Evolutionary conservation across 1,284 basidiomycete species (phyloP).

Genomic region (Agroathelia rolfsii): DNA sequence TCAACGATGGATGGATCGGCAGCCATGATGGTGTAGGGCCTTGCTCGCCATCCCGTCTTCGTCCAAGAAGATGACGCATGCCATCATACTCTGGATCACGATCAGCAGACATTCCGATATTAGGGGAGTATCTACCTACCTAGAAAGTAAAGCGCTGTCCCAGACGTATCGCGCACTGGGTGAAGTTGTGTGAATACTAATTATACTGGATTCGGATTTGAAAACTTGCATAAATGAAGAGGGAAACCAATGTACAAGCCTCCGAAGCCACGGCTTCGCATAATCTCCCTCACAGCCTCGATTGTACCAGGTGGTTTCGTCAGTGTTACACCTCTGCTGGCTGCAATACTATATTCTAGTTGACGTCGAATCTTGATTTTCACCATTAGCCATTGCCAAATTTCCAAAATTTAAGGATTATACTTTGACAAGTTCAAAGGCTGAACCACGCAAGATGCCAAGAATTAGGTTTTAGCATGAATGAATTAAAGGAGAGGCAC

Average conservation of each 20-base stretch:
- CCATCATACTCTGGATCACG: constrained; percentile 89
- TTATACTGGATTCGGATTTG: constrained; percentile 9
- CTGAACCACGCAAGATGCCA: constrained; percentile 26
- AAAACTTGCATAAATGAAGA: constrained; percentile 61
- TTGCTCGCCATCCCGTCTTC: constrained; percentile 63
- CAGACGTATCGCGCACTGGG: constrained; percentile 69
- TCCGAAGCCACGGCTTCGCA: constrained; percentile 50
- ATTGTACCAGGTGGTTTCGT: constrained; percentile 64
- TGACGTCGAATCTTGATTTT: constrained; percentile 70
- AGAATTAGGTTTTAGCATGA: constrained; percentile 6
- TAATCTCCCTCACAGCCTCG: constrained; percentile 65
- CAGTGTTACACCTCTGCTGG: constrained; percentile 58
- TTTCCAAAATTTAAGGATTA: too few species aligned
- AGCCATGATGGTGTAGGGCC: constrained; percentile 68
- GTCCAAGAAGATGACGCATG: constrained; percentile 68
- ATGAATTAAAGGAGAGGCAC: constrained; percentile 8
- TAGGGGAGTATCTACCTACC: too few species aligned
- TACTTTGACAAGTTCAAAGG: constrained; percentile 97
- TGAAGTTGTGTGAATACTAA: neutral
- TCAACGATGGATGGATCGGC: constrained; percentile 63
- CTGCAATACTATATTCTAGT: constrained; percentile 88
- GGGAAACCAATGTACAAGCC: constrained; percentile 81
- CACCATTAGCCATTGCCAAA: constrained; percentile 3
- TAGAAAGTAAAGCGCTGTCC: constrained; percentile 79
- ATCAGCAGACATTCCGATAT: too few species aligned